Percentiles rank a stretch among this genome's conserved stretches.
These are phyloP conservation scores for Podaxis rugospora DNA, from an alignment of 768 basidiomycete genomes.

Conservation along the genomic window DNA sequence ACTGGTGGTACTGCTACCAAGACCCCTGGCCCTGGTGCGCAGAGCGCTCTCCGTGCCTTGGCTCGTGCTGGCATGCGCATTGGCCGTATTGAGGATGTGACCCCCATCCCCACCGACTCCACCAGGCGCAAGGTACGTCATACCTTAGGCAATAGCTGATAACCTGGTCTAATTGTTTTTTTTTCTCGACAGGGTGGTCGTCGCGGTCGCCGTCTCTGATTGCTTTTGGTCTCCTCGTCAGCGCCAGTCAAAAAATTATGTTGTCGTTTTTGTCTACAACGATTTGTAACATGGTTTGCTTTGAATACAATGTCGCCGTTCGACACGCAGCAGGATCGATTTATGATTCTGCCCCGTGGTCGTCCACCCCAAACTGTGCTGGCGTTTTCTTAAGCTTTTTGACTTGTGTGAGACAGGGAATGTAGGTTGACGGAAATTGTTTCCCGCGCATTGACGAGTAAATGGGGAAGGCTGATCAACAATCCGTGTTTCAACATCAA, in stretches of 20 bases:
- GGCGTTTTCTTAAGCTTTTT: slow-evolving; percentile 18
- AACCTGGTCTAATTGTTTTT: neutral
- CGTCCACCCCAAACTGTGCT: slow-evolving; percentile 36
- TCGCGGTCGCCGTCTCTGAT: slow-evolving; percentile 92
- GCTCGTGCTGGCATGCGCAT: slow-evolving; percentile 98
- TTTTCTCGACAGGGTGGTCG: slow-evolving; percentile 78
- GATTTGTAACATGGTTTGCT: slow-evolving; percentile 24
- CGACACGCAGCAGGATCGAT: slow-evolving; percentile 74
- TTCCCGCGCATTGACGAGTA: neutral
- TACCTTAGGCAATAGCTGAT: neutral
- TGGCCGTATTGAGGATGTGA: slow-evolving; percentile 97
- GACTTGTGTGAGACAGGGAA: neutral
- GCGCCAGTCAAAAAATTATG: slow-evolving; percentile 16
- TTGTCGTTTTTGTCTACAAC: slow-evolving; percentile 16
- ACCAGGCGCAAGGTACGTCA: slow-evolving; percentile 88
- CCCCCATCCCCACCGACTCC: slow-evolving; percentile 94
- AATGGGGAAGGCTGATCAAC: neutral
- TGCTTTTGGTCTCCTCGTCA: slow-evolving; percentile 13
- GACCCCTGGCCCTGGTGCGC: slow-evolving; percentile 97
- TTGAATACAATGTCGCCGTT: slow-evolving; percentile 70
- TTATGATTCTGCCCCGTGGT: slow-evolving; percentile 74
- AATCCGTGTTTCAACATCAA: neutral
- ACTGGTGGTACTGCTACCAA: slow-evolving; percentile 99
- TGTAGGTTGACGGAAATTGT: neutral
- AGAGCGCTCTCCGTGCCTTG: slow-evolving; percentile 95